These are phyloP conservation scores for Teratosphaeria destructans DNA, from an alignment of 2,329 filamentous ascomycete species.

Conservation along the genomic window DNA sequence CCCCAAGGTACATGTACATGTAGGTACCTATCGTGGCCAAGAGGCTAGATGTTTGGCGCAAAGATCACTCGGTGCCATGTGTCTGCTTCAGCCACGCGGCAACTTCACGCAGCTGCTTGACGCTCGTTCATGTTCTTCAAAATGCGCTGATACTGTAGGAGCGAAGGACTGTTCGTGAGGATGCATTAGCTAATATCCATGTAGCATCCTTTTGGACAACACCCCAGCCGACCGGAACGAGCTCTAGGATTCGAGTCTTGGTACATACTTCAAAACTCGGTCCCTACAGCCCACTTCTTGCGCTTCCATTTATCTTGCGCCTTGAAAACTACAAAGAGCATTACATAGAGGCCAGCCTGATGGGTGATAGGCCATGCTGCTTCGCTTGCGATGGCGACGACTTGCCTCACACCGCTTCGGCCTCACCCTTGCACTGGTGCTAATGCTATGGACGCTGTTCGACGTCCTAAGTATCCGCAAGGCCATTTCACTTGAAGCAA, in stretches of 20 bases:
- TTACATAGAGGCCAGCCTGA: neutral
- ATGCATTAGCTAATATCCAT: neutral
- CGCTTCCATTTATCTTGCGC: neutral
- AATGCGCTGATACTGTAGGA: neutral
- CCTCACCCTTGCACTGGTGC: slow-evolving; percentile 4
- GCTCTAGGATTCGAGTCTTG: neutral
- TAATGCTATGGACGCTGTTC: slow-evolving; percentile 12
- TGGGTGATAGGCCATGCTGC: neutral
- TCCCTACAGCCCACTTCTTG: neutral
- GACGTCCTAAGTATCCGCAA: slow-evolving; percentile 13
- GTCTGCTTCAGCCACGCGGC: neutral
- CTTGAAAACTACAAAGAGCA: neutral
- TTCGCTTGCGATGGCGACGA: neutral
- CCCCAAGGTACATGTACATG: too few species aligned
- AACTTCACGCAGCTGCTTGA: neutral
- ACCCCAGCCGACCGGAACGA: neutral
- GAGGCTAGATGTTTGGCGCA: neutral
- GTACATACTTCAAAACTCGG: neutral
- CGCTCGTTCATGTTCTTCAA: neutral
- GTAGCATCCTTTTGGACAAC: neutral
- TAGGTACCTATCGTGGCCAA: neutral
- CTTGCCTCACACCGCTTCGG: neutral
- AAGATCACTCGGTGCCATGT: neutral
- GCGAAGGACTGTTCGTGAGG: neutral
- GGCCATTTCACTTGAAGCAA: slow-evolving; percentile 8